phyloP scores from a whole-genome alignment of 768 basidiomycete species.

The Krasilnikovozyma curviuscula region DNA sequence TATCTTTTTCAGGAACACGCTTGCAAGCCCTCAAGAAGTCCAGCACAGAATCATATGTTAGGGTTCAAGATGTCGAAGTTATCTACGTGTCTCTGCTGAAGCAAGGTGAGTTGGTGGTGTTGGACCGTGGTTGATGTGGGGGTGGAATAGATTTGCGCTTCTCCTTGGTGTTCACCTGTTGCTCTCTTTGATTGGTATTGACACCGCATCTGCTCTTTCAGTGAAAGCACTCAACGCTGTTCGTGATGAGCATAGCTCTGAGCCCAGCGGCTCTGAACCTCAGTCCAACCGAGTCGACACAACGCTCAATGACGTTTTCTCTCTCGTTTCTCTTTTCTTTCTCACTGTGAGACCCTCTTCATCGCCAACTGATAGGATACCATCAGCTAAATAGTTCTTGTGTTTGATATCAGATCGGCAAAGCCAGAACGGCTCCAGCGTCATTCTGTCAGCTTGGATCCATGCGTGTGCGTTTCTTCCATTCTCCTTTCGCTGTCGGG shows the following conservation, averaged over 20 bases:
- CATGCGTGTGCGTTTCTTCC: slow-evolving; percentile 57
- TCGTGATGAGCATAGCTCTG: slow-evolving; percentile 39
- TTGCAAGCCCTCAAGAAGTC: slow-evolving; percentile 56
- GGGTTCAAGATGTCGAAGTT: slow-evolving; percentile 6
- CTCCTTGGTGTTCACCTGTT: neutral
- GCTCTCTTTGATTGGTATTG: neutral
- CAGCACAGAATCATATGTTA: slow-evolving; percentile 25
- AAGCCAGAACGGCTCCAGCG: slow-evolving; percentile 81
- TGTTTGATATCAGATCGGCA: slow-evolving; percentile 42
- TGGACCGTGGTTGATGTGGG: neutral
- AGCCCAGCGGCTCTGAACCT: slow-evolving; percentile 8
- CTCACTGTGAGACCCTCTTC: slow-evolving; percentile 37
- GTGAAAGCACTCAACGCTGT: slow-evolving; percentile 85
- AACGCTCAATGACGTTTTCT: slow-evolving; percentile 87
- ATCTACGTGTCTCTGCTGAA: slow-evolving; percentile 86
- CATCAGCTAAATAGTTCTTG: neutral
- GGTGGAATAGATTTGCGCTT: neutral
- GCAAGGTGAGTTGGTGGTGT: slow-evolving; percentile 44
- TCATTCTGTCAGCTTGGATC: slow-evolving; percentile 90
- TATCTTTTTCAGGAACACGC: neutral
- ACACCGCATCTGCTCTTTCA: slow-evolving; percentile 22
- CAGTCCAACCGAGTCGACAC: slow-evolving; percentile 70
- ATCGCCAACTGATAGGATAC: neutral
- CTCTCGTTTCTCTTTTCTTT: slow-evolving; percentile 85
- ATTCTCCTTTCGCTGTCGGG: neutral